Evolutionary conservation across 1,139 yeast genomes (phyloP).

Genomic region (Waltiozyma sp.): DNA sequence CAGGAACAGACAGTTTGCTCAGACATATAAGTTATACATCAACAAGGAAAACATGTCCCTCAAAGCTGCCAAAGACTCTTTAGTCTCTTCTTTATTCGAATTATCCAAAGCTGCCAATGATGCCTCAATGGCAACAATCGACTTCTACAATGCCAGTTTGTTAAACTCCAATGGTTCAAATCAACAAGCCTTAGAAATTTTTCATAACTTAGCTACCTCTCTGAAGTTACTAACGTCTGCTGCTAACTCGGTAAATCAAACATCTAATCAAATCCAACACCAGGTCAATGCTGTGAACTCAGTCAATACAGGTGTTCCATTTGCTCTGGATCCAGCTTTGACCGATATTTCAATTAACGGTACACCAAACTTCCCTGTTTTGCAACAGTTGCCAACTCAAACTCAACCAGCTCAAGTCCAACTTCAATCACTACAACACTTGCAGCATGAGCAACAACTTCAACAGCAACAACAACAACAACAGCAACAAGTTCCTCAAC

Average conservation of each 20-base stretch:
- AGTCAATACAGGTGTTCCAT: not conserved
- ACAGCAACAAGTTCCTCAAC: not conserved
- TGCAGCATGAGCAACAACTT: not conserved
- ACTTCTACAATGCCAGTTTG: slow-evolving; percentile 50
- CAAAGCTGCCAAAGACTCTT: slow-evolving; percentile 20
- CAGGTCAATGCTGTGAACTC: slow-evolving; percentile 7
- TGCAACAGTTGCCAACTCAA: not conserved
- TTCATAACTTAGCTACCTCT: slow-evolving; percentile 27
- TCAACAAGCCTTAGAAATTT: slow-evolving; percentile 26
- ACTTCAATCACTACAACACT: not conserved
- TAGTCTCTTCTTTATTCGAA: slow-evolving; percentile 69
- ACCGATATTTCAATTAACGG: slow-evolving; percentile 1
- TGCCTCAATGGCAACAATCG: slow-evolving; percentile 68
- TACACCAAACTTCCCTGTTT: slow-evolving; percentile 2
- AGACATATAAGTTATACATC: too few relatives aligned
- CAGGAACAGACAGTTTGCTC: too few relatives aligned
- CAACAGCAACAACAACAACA: not conserved
- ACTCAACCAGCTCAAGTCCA: slow-evolving; percentile 1
- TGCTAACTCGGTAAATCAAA: slow-evolving; percentile 3
- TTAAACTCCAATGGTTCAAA: slow-evolving; percentile 8
- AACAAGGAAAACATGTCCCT: slow-evolving; percentile 1
- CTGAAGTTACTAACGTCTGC: slow-evolving; percentile 21
- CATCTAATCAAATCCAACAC: slow-evolving; percentile 3
- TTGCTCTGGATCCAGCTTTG: not conserved
- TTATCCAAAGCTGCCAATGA: slow-evolving; percentile 74